These are phyloP conservation scores for Fusarium vanettenii DNA, from an alignment of 2,329 filamentous ascomycete genomes.

Conservation along the genomic window DNA sequence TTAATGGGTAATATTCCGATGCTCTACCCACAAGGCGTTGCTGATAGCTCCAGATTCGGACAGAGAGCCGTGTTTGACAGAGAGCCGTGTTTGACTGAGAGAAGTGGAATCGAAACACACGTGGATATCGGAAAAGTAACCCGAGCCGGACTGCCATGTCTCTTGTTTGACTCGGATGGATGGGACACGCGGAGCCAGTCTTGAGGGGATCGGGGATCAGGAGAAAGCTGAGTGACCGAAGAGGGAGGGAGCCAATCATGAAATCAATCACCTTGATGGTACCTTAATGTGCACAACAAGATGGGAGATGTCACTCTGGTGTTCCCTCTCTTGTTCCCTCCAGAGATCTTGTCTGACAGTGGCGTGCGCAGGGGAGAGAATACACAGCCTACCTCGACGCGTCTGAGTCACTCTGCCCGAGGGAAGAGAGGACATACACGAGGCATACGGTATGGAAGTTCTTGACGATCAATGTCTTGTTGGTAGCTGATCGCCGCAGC, in stretches of 20 bases:
- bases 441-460: neutral
- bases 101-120: neutral
- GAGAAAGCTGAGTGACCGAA: neutral
- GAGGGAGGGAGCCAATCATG: neutral
- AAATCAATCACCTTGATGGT: neutral
- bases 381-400: neutral
- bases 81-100: neutral
- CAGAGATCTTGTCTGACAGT: neutral
- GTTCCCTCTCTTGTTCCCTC: neutral
- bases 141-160: neutral
- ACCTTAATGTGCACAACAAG: neutral
- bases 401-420: neutral
- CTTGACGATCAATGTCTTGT: neutral
- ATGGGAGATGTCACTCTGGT: neutral
- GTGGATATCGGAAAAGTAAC: neutral
- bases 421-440: neutral
- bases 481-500: neutral
- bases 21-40: neutral
- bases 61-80: neutral
- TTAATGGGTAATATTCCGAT: neutral
- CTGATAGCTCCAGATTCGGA: neutral
- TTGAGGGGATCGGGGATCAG: neutral
- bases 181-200: neutral
- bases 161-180: neutral
- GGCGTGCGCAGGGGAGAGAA: neutral